phyloP scores from a whole-genome alignment of 2,329 filamentous ascomycete species.

The Alternaria infectoria region DNA sequence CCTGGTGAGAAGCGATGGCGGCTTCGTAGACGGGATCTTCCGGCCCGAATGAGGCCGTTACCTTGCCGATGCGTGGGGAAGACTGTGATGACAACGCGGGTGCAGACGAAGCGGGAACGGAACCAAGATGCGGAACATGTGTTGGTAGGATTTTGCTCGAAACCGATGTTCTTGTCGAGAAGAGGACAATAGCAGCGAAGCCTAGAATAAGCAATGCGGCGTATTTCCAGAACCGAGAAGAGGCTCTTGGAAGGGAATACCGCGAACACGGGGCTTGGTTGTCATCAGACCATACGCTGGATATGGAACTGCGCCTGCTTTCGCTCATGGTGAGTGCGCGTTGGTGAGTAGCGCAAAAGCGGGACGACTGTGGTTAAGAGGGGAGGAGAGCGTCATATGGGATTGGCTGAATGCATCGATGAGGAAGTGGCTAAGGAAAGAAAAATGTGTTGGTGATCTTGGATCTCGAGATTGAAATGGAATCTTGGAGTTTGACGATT shows the following conservation, averaged over 20 bases:
- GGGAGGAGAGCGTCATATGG: background rate
- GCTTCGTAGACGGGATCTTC: slow-evolving; percentile 2
- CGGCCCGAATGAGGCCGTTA: slow-evolving; percentile 7
- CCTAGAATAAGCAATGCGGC: background rate
- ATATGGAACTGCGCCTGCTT: background rate
- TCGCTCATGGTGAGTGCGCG: background rate
- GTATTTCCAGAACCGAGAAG: background rate
- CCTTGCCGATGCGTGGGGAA: slow-evolving; percentile 2
- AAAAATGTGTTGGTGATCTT: background rate
- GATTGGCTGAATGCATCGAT: background rate
- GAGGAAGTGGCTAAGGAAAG: background rate
- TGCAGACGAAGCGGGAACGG: background rate
- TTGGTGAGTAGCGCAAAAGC: background rate
- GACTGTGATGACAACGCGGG: background rate
- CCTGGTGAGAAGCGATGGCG: slow-evolving; percentile 2
- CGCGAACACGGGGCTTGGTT: background rate
- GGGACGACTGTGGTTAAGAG: background rate
- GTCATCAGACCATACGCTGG: background rate
- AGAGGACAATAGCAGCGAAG: background rate
- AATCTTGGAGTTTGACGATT: background rate
- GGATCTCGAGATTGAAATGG: background rate
- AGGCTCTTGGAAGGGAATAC: background rate
- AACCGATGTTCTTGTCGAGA: background rate
- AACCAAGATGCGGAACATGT: background rate
- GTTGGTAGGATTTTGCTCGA: background rate